phyloP scores from a whole-genome alignment of 805 yeast species.

The Candida oleophila region DNA sequence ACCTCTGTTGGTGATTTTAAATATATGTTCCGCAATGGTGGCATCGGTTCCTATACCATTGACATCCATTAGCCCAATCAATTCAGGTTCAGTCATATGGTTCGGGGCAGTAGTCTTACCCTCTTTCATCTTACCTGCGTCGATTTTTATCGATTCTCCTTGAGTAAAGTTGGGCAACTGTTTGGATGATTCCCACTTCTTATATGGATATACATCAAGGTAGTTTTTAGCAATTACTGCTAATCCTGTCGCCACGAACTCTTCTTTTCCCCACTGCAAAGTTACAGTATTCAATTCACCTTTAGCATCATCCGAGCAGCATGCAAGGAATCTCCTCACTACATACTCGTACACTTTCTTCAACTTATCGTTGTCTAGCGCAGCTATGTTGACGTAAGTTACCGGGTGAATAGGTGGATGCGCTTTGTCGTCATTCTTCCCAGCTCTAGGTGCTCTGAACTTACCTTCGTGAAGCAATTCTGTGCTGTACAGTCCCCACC shows the following conservation, averaged over 20 bases:
- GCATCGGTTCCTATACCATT: constrained; percentile 99
- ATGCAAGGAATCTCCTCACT: constrained; percentile 82
- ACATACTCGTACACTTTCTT: constrained; percentile 82
- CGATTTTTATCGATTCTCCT: constrained; percentile 57
- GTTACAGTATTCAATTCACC: constrained; percentile 67
- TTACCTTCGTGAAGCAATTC: constrained; percentile 33
- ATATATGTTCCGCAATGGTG: constrained; percentile 96
- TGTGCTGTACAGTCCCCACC: constrained; percentile 76
- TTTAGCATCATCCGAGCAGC: constrained; percentile 87
- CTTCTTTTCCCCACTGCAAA: constrained; percentile 76
- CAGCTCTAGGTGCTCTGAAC: constrained; percentile 71
- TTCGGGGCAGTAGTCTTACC: constrained; percentile 83
- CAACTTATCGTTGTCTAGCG: constrained; percentile 41
- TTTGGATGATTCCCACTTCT: constrained; percentile 70
- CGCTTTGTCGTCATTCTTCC: constrained; percentile 87
- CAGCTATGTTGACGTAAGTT: constrained; percentile 34
- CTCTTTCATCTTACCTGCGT: constrained; percentile 56
- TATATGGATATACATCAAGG: constrained; percentile 76
- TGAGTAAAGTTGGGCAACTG: constrained; percentile 61
- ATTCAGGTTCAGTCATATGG: constrained; percentile 86
- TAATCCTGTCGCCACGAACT: constrained; percentile 71
- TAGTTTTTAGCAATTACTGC: constrained; percentile 73
- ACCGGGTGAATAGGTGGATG: constrained; percentile 99
- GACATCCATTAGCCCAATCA: constrained; percentile 90
- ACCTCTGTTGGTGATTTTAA: constrained; percentile 65